Conservation (phyloP, 192 early-diverging fungal genomes). For the Podila epigama region DNA sequence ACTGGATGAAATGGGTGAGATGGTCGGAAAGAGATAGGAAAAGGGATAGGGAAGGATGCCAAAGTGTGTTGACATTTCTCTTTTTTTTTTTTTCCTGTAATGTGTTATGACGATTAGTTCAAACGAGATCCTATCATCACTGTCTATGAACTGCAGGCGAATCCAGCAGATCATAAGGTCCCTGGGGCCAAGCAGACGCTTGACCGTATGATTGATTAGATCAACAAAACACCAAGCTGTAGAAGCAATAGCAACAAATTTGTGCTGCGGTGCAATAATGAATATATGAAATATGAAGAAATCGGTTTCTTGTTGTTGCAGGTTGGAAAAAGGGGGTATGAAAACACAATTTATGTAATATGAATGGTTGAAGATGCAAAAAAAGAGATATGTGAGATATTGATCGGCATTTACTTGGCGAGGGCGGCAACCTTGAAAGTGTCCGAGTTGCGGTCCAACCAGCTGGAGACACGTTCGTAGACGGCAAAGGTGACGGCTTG, state of each 20-base stretch:
- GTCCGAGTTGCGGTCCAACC: slow-evolving; percentile 62
- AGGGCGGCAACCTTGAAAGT: slow-evolving; percentile 26
- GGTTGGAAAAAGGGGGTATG: neutral
- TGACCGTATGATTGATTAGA: slow-evolving; percentile 57
- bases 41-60: neutral
- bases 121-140: slow-evolving; percentile 74
- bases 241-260: neutral
- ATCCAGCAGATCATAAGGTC: slow-evolving; percentile 76
- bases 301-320: neutral
- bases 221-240: neutral
- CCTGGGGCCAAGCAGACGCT: slow-evolving; percentile 54
- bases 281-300: too few relatives aligned
- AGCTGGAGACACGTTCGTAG: slow-evolving; percentile 84
- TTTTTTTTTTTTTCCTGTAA: neutral
- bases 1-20: too few relatives aligned
- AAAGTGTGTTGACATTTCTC: neutral
- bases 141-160: slow-evolving; percentile 76
- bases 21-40: too few relatives aligned
- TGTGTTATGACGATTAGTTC: slow-evolving; percentile 46
- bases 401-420: slow-evolving; percentile 18
- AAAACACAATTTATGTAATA: neutral
- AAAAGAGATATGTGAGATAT: neutral
- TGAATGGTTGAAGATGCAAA: neutral
- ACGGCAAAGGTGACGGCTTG: slow-evolving; percentile 98
- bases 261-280: too few relatives aligned